Evolutionary conservation across 164 flowering plant species (phyloP), one percentile per base, ranked within the genome.

Genomic region (Platanus orientalis): DNA sequence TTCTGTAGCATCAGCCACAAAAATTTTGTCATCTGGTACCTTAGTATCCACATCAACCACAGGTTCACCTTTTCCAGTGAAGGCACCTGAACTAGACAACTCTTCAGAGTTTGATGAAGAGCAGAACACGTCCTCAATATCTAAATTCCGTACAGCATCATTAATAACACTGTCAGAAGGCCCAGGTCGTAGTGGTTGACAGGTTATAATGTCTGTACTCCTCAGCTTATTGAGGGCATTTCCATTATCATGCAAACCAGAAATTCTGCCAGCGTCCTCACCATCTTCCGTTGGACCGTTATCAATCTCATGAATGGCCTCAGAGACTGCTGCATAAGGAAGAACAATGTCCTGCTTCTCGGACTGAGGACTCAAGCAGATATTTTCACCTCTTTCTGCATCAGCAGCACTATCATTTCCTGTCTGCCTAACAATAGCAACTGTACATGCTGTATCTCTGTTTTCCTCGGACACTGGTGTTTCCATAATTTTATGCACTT

Each of bases 41-140:
- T 56, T 58, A 26, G n/a, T 12, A 62, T 40, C 63, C 13, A 45
- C 44, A 65, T 27, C 54, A 5, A 11, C 29, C 16, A n/a, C 36
- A 54, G 27, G 23, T 49, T n/a, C 57, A 54, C 59, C 69, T 48
- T 57, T 32, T 47, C 29, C 60, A 57, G 14, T n/a, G n/a, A n/a
- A 56, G 32, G 60, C 45, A 50, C 30, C 30, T 36, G 55, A 64
- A 17, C 57, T 29, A 39, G 57, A 16, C 32, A 36, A 32, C 28
- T 57, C 70, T 58, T 69, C 57, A 54, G 32, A 47, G 44, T 29
- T 24, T 23, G 63, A 54, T 17, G 57, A 28, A n/a, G 61, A 54
- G 45, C 40, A 21, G 21, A 45, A 55, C 23, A 52, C 13, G 7
- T 32, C 60, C n/a, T 45, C 19, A 10, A 27, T 32, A 42, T 62